Conservation (phyloP, 768 basidiomycete species). For the Suillus sp. region DNA sequence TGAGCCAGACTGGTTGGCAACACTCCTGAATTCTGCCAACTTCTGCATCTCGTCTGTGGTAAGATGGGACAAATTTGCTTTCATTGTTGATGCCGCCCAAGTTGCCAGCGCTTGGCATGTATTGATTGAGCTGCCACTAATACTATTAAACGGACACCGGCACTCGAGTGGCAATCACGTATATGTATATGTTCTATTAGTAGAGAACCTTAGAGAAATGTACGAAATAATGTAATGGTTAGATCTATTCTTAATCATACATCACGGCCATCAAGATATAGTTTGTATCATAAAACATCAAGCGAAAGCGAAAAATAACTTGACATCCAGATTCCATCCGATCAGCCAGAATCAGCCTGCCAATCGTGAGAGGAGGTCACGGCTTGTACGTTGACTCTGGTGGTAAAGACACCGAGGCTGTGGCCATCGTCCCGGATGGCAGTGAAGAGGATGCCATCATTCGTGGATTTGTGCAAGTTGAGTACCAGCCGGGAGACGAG, state of each 20-base stretch:
- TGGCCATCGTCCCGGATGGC: background rate
- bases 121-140: too few species aligned
- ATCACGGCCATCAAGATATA: too few species aligned
- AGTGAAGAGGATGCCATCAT: slow-evolving; percentile 9
- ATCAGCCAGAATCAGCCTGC: background rate
- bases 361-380: background rate
- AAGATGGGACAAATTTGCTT: too few species aligned
- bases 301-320: background rate
- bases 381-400: background rate
- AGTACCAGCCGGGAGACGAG: slow-evolving; percentile 60
- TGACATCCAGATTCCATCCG: background rate
- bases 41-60: too few species aligned
- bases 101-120: too few species aligned
- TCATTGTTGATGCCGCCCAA: too few species aligned
- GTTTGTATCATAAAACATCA: background rate
- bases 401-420: background rate
- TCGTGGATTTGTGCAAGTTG: slow-evolving; percentile 49
- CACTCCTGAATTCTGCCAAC: too few species aligned
- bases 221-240: too few species aligned
- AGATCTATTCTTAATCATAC: background rate
- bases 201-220: too few species aligned
- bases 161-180: background rate
- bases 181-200: background rate
- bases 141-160: background rate
- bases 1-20: too few species aligned